A percentile compares a stretch with the other conserved stretches of the same genome.
These are phyloP conservation scores for Fusarium tuaranense DNA, from an alignment of 2,329 filamentous ascomycete genomes.

Conservation along the genomic window DNA sequence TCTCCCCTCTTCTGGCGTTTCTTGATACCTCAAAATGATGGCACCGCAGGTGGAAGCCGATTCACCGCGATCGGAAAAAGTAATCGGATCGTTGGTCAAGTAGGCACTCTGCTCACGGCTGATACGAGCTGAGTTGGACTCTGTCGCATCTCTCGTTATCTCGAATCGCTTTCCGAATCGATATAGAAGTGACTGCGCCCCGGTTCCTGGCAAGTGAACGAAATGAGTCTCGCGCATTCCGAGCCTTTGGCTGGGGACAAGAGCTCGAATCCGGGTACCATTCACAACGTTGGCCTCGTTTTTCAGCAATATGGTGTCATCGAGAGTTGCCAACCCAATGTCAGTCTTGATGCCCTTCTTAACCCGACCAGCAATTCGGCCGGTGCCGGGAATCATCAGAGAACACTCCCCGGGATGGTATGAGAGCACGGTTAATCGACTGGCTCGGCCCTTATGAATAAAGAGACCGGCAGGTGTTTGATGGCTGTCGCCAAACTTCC, in stretches of 20 bases:
- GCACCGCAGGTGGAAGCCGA: neutral
- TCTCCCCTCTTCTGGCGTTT: neutral
- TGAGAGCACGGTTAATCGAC: neutral
- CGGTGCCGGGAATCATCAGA: neutral
- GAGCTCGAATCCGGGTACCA: neutral
- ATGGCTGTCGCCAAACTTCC: neutral
- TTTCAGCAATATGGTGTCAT: neutral
- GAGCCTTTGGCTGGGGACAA: neutral
- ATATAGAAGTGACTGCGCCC: neutral
- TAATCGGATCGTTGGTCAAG: neutral
- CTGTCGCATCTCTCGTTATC: neutral
- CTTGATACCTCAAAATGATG: neutral
- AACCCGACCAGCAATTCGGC: neutral
- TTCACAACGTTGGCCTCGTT: neutral
- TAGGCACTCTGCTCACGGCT: neutral
- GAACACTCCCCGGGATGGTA: neutral
- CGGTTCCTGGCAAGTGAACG: neutral
- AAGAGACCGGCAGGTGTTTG: neutral
- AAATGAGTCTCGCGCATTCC: neutral
- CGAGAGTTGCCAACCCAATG: neutral
- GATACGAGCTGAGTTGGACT: neutral
- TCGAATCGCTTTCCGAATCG: constrained; percentile 1
- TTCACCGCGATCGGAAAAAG: neutral
- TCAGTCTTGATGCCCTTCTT: neutral
- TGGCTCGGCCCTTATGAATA: neutral